These are phyloP conservation scores for Fusarium gaditjirri DNA, from an alignment of 2,329 filamentous ascomycete genomes.

Conservation along the genomic window DNA sequence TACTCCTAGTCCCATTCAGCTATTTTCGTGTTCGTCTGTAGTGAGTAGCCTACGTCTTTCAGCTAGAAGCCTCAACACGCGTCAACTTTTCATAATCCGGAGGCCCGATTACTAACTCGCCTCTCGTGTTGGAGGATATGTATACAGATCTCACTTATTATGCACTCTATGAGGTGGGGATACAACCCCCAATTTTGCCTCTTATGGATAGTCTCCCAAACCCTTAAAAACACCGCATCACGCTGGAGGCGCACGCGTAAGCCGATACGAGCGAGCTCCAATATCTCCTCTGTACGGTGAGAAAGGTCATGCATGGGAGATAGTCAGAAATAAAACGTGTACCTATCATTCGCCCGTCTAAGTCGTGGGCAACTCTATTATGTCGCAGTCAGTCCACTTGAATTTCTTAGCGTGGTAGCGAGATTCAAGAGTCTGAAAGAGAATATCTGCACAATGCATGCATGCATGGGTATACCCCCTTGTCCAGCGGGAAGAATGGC, in stretches of 20 bases:
- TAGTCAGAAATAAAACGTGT: not conserved
- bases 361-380: not conserved
- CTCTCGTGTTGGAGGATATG: not conserved
- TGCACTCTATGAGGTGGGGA: slow-evolving; percentile 1
- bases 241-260: slow-evolving; percentile 36
- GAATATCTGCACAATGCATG: not conserved
- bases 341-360: not conserved
- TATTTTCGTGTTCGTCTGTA: not conserved
- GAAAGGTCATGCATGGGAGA: not conserved
- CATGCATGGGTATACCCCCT: not conserved
- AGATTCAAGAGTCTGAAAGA: not conserved
- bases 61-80: not conserved
- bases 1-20: not conserved
- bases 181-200: slow-evolving; percentile 6
- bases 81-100: slow-evolving; percentile 1
- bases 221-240: slow-evolving; percentile 8
- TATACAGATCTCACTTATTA: not conserved
- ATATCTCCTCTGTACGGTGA: slow-evolving; percentile 2
- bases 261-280: slow-evolving; percentile 35
- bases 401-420: not conserved
- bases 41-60: not conserved
- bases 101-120: slow-evolving; percentile 5
- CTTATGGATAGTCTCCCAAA: not conserved
- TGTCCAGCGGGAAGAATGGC: not conserved
- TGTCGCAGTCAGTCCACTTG: slow-evolving; percentile 14